Conservation (phyloP, 2,329 filamentous ascomycete genomes). For the Xylaria sp. region DNA sequence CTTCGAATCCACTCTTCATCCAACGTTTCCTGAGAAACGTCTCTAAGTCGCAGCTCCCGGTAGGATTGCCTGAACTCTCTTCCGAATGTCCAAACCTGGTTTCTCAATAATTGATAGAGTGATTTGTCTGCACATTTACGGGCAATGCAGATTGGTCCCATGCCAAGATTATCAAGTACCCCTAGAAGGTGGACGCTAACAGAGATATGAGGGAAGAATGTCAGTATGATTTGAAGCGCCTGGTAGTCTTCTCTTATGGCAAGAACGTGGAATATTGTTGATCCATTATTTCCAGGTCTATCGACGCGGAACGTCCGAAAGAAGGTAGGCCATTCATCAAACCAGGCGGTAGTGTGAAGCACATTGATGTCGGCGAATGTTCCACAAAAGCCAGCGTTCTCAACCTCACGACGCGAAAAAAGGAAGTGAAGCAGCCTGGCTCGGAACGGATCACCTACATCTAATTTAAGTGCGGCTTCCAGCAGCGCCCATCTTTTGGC, state of each 20-base stretch:
- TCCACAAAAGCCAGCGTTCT: background rate
- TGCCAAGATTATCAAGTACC: background rate
- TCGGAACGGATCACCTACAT: background rate
- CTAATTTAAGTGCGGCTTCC: background rate
- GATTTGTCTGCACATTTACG: background rate
- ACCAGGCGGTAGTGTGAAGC: background rate
- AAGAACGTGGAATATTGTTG: background rate
- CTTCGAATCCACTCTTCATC: background rate
- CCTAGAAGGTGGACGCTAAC: background rate
- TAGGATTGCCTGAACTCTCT: background rate
- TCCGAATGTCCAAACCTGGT: background rate
- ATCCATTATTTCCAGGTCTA: background rate
- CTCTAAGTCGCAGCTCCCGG: background rate
- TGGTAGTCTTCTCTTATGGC: constrained; percentile 2
- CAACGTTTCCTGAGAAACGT: background rate
- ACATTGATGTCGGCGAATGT: background rate
- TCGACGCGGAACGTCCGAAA: background rate
- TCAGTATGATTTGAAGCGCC: background rate
- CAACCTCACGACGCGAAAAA: background rate
- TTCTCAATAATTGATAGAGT: background rate
- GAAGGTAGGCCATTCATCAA: background rate
- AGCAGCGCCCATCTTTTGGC: background rate
- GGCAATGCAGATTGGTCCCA: constrained; percentile 1
- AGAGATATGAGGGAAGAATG: background rate
- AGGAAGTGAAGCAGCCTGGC: background rate